A percentile compares a stretch with the other conserved stretches of the same genome.
Conservation (phyloP, 257 asterid species). For the Scutellaria minor region DNA sequence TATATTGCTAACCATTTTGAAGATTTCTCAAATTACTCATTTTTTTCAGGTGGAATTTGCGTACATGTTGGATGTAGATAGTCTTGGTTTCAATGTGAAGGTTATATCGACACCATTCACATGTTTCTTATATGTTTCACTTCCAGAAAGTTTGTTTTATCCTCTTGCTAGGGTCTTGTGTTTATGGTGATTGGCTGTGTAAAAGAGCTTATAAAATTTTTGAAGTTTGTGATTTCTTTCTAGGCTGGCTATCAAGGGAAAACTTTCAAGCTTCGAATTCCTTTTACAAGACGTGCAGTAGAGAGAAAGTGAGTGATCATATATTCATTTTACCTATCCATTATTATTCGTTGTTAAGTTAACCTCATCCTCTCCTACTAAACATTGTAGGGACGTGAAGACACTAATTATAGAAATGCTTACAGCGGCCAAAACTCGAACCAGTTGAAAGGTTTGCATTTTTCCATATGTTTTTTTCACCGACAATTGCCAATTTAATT, state of each 20-base stretch:
- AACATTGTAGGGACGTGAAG: slow-evolving; percentile 40
- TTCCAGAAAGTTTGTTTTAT: not conserved
- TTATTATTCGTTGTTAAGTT: too few species aligned
- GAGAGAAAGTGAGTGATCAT: slow-evolving; percentile 72
- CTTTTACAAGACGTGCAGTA: slow-evolving; percentile 73
- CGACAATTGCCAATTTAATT: too few species aligned
- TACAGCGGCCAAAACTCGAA: slow-evolving; percentile 33
- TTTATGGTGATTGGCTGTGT: not conserved
- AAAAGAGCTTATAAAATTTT: not conserved
- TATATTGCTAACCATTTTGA: not conserved
- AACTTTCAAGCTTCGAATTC: slow-evolving; percentile 77
- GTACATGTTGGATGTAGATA: slow-evolving; percentile 74
- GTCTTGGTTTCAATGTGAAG: slow-evolving; percentile 86
- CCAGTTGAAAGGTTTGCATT: not conserved
- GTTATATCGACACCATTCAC: slow-evolving; percentile 39
- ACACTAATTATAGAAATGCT: slow-evolving; percentile 44
- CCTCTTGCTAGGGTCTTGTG: not conserved
- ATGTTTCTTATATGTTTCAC: slow-evolving; percentile 7
- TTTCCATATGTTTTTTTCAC: too few species aligned
- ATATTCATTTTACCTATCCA: slow-evolving; percentile 11
- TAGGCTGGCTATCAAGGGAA: slow-evolving; percentile 71
- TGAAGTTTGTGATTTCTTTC: not conserved
- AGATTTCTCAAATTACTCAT: slow-evolving; percentile 23
- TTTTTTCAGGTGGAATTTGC: slow-evolving; percentile 71
- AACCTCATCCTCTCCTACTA: not conserved